Base-by-base conservation (phyloP, 441 rosid species). In the Adansonia gregorii region DNA sequence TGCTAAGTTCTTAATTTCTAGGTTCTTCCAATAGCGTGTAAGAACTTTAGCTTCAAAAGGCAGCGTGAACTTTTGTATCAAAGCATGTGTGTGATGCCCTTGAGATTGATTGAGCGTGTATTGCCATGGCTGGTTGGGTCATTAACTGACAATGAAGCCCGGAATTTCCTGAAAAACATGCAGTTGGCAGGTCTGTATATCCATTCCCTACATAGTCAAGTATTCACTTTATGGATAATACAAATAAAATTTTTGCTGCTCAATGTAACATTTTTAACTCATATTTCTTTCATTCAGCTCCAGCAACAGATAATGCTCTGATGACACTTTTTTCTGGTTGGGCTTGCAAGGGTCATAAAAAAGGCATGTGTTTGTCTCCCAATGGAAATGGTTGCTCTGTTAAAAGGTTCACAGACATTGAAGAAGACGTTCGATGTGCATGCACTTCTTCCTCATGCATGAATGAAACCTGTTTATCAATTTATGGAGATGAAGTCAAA, bases 291-390 rank as follows among this genome's bases (percentile, higher is more conserved):
- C 60, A 66, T 81, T 81, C 86, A 92, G 96, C 96, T 81, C 94
- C 90, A 68, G 64, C 82, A 56, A 67, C 88, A 20, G 91, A 88
- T 82, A 67, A 80, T 78, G 91, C 94, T 66, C 85, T 91, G 3
- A 83, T 90, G 72, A 89, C 92, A 51, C 94, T 92, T 78, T 89
- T 89, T 84, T 86, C 90, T 85, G 94, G 96, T 67, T 92, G 96
- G 96, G 92, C 91, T 61, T 92, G 94, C 86, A 90, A 90, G 82
- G 90, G 94, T 68, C 85, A 88, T 78, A 82, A 80, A 71, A 85
- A 81, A 54, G 86, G 81, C 78, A 84, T 80, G 69, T 92, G 91
- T 76, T 78, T 85, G 84, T 90, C 90, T 78, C 80, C 93, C 67
- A 84, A 78, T 80, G 88, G 84, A 71, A 77, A 69, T 70, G 90